phyloP scores from a whole-genome alignment of 345 rosid genomes.

The rapeseed (Brassica napus) region Da-Ae NC_063451.1:17384501-17385000 shows the following conservation, averaged over 20 bases:
- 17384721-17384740: too few relatives aligned
- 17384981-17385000: constrained; percentile 35
- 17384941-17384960: neutral
- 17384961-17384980: neutral
- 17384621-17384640: too few relatives aligned
- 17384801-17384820: neutral
- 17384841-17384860: neutral
- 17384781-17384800: neutral
- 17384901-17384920: neutral
- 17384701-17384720: too few relatives aligned
- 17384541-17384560: too few relatives aligned
- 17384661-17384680: too few relatives aligned
- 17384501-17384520: too few relatives aligned
- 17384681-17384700: too few relatives aligned
- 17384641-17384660: too few relatives aligned
- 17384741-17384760: neutral
- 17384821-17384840: neutral
- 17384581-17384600: too few relatives aligned
- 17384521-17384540: too few relatives aligned
- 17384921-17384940: neutral
- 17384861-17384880: neutral
- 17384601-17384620: too few relatives aligned
- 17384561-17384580: too few relatives aligned
- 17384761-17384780: neutral
- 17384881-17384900: neutral